A percentile compares a stretch with the other conserved stretches of the same genome.
Conservation (phyloP, 306 rosid genomes). For the Prunus fruticosa region DNA sequence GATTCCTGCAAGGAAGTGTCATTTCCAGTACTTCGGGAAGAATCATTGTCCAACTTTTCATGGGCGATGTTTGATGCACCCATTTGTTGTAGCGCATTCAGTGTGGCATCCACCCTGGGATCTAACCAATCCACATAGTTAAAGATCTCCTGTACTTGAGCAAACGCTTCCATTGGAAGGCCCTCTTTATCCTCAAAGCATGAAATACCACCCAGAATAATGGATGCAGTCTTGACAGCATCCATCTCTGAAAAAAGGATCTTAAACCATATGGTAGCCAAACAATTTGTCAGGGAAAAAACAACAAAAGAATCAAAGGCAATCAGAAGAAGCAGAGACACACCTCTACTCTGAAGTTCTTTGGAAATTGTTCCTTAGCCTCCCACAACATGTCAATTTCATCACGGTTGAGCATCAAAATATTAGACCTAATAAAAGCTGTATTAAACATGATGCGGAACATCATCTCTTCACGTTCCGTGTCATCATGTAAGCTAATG, state of each 20-base stretch:
- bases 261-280: constrained; percentile 50
- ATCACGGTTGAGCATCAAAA: constrained; percentile 80
- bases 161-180: constrained; percentile 90
- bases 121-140: constrained; percentile 87
- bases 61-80: constrained; percentile 42
- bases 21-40: constrained; percentile 28
- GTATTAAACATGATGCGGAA: constrained; percentile 89
- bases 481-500: constrained; percentile 56
- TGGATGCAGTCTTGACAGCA: constrained; percentile 48
- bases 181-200: constrained; percentile 88
- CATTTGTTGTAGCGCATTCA: constrained; percentile 66
- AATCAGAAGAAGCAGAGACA: constrained; percentile 18
- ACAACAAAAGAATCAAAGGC: constrained; percentile 5
- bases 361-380: constrained; percentile 68
- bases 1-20: constrained; percentile 30
- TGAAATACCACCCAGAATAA: constrained; percentile 38
- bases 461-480: constrained; percentile 73
- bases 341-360: constrained; percentile 92
- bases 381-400: constrained; percentile 86
- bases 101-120: constrained; percentile 63
- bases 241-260: constrained; percentile 92
- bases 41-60: constrained; percentile 44
- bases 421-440: constrained; percentile 91
- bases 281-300: constrained; percentile 22
- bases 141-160: constrained; percentile 89